Percentiles rank a stretch among this genome's conserved stretches.
phyloP scores from a whole-genome alignment of 352 stramenopile species.

The Globisporangium barbulae region DNA sequence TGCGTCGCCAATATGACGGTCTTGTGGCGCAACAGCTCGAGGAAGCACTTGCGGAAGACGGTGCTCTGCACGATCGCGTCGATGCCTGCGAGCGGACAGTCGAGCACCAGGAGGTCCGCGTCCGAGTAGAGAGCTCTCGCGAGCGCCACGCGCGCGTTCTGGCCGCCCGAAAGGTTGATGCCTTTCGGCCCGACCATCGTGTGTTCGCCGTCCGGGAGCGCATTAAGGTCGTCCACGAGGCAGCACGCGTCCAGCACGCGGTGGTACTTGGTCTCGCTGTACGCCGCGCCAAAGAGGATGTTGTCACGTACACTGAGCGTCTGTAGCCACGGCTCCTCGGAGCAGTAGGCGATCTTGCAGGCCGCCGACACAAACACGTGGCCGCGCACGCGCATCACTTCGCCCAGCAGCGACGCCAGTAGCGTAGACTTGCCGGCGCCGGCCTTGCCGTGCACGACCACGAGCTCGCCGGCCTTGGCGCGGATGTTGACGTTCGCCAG shows the following conservation, averaged over 20 bases:
- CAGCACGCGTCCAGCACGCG: conserved; percentile 44
- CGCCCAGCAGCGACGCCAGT: conserved; percentile 30
- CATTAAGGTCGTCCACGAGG: conserved; percentile 42
- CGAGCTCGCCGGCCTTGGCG: conserved; percentile 28
- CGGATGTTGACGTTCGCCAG: conserved; percentile 28
- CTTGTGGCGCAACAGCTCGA: conserved; percentile 37
- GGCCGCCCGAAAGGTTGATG: conserved; percentile 25
- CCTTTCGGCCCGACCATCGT: conserved; percentile 28
- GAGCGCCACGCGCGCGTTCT: conserved; percentile 34
- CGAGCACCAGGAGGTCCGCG: conserved; percentile 35
- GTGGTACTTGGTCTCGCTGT: conserved; percentile 38
- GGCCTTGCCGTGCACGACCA: conserved; percentile 37
- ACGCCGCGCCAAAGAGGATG: conserved; percentile 88
- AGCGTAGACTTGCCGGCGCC: conserved; percentile 41
- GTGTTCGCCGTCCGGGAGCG: conserved; percentile 26
- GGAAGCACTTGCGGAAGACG: conserved; percentile 37
- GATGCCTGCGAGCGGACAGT: conserved; percentile 28
- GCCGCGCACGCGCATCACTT: conserved; percentile 26
- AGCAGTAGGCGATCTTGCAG: conserved; percentile 59
- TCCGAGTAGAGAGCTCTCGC: conserved; percentile 36
- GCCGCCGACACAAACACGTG: conserved; percentile 26
- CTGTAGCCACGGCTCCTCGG: conserved; percentile 92
- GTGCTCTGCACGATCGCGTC: conserved; percentile 43
- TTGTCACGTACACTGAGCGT: conserved; percentile 93
- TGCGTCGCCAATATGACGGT: conserved; percentile 90